Evolutionary conservation across 1,284 basidiomycete genomes (phyloP).

Genomic region (Trichosporon sp.): DNA sequence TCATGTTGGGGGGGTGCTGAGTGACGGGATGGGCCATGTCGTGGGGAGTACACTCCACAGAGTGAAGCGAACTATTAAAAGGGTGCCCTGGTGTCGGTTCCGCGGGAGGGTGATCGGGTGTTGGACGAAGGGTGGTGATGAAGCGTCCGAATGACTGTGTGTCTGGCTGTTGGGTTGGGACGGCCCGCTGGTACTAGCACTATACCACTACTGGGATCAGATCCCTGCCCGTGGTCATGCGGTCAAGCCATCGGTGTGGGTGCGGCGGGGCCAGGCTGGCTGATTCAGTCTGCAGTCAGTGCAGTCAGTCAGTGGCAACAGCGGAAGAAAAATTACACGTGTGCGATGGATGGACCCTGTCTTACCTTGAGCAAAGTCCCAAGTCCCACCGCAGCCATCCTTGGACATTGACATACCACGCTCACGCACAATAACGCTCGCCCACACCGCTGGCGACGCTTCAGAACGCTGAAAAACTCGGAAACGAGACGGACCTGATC

Average conservation of each 20-base stretch:
- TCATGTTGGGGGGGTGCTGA: conserved; percentile 39
- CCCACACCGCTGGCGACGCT: neutral
- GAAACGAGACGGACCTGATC: neutral
- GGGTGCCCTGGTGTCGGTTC: neutral
- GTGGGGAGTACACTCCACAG: neutral
- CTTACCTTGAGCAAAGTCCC: neutral
- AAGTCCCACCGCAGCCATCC: neutral
- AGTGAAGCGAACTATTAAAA: neutral
- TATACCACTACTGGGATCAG: too few species aligned
- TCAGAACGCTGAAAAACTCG: neutral
- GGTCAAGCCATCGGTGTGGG: conserved; percentile 1
- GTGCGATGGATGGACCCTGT: neutral
- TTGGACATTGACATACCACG: neutral
- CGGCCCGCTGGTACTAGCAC: neutral
- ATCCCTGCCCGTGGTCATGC: too few species aligned
- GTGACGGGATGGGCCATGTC: conserved; percentile 43
- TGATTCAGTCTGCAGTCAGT: too few species aligned
- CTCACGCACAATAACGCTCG: neutral
- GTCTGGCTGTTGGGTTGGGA: too few species aligned
- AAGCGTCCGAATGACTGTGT: neutral
- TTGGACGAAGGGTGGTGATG: neutral
- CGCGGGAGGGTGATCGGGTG: too few species aligned
- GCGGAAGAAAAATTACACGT: conserved; percentile 3
- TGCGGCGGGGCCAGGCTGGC: neutral
- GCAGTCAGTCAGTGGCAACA: neutral